phyloP scores from a whole-genome alignment of 1,139 yeast genomes.

The Candida neerlandica region DNA sequence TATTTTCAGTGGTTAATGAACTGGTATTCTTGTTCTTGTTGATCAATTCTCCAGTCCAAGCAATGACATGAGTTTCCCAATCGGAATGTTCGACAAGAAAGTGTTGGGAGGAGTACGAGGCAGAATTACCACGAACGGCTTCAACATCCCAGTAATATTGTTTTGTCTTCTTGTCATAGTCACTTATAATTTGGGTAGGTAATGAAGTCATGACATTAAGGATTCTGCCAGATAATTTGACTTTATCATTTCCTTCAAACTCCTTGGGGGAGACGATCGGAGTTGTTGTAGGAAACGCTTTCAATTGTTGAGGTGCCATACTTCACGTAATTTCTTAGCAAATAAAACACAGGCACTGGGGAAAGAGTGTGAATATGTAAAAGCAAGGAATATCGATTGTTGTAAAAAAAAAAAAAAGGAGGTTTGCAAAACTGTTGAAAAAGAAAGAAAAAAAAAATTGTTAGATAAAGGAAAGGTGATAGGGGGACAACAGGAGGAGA shows the following conservation, averaged over 20 bases:
- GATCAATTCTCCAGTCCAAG: constrained; percentile 93
- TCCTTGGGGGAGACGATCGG: constrained; percentile 35
- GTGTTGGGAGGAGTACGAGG: constrained; percentile 74
- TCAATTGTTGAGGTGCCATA: constrained; percentile 9
- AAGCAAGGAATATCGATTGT: background rate
- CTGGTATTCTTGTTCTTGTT: constrained; percentile 28
- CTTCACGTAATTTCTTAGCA: background rate
- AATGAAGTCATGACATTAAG: constrained; percentile 69
- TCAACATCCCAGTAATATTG: constrained; percentile 53
- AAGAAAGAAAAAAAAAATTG: background rate
- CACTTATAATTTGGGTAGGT: constrained; percentile 61
- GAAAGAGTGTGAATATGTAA: background rate
- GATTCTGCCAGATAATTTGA: constrained; percentile 61
- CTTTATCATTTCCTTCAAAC: constrained; percentile 25
- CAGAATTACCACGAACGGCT: constrained; percentile 80
- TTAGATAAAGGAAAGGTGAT: background rate
- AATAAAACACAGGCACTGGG: background rate
- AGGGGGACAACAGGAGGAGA: background rate
- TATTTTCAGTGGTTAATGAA: constrained; percentile 24
- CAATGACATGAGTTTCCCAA: constrained; percentile 88
- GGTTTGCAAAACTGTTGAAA: background rate
- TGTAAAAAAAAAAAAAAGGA: constrained; percentile 1
- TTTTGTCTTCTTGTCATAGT: constrained; percentile 28
- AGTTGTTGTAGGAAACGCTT: constrained; percentile 7
- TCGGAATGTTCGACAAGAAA: constrained; percentile 65